A percentile compares a stretch with the other conserved stretches of the same genome.
phyloP scores from a whole-genome alignment of 228 moss, liverwort and hornwort species.

The Sphagnum magellanicum region DNA sequence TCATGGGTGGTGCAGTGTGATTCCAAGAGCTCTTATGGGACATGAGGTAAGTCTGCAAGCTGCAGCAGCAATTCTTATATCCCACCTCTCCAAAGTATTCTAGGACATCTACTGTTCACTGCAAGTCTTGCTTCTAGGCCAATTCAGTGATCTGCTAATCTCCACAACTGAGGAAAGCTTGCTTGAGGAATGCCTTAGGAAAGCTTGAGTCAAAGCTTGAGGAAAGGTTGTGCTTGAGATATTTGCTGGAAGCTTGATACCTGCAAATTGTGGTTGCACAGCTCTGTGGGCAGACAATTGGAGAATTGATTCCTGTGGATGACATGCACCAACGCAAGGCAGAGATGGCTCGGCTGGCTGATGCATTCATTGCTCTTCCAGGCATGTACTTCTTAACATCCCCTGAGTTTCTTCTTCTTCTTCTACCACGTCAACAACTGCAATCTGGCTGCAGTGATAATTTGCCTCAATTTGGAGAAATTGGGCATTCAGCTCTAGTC shows the following conservation, averaged over 20 bases:
- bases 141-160: background rate
- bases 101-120: background rate
- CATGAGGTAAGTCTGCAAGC: too few species aligned
- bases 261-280: background rate
- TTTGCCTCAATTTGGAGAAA: background rate
- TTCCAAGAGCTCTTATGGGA: background rate
- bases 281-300: slow-evolving; percentile 39
- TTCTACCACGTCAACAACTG: background rate
- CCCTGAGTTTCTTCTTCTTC: background rate
- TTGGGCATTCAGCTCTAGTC: too few species aligned
- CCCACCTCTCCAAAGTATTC: background rate
- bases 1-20: background rate
- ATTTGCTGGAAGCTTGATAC: background rate
- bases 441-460: too few species aligned
- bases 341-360: slow-evolving; percentile 55
- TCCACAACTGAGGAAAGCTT: background rate
- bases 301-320: slow-evolving; percentile 36
- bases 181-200: too few species aligned
- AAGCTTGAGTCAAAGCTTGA: too few species aligned
- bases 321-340: slow-evolving; percentile 58
- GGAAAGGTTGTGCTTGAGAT: background rate
- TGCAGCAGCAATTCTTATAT: too few species aligned
- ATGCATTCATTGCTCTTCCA: slow-evolving; percentile 53
- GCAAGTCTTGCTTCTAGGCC: background rate
- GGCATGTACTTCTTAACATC: slow-evolving; percentile 8